Base-by-base conservation (phyloP, 306 rosid species). In the Prunus davidiana region DNA sequence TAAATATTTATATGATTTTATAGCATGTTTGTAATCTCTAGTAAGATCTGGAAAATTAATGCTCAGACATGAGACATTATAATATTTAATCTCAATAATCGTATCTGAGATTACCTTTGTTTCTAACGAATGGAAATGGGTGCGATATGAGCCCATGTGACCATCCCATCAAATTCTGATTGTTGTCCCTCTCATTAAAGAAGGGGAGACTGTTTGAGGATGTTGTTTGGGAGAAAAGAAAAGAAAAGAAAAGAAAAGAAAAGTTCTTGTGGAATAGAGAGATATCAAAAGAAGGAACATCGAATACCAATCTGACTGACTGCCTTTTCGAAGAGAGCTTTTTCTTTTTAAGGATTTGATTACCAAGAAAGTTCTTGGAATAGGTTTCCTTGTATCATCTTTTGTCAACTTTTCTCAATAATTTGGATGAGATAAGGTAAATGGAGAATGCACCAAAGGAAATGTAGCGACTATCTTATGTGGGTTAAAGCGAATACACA, bases 131-230 rank as follows among this genome's bases (percentile, higher is more conserved):
- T 27, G 65, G n/a, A 24, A 10, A 27, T 61, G 8, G 16, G 6
- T 10, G 30, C 1, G 43, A 50, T 27, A 30, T 14, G 30, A 71
- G 64, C 55, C 64, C 75, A 71, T 52, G 64, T 71, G 75, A 71
- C 12, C 28, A 32, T 30, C 12, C 32, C 64, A n/a, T 30, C 64
- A 54, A 28, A 28, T 70, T 45, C 19, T 51, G 47, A 52, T 28
- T 52, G 6, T 14, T 52, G 64, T 30, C 25, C 64, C 28, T 30
- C 49, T 12, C 49, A 28, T 18, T 54, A 2, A 52, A 38, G 9
- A 38, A 38, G 14, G 20, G 56, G 56, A 51, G 56, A 51, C 56
- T 0, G 2, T 13, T 16, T 13, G 19, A 51, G 19, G 19, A 51
- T 16, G 56, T 51, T 5, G 64, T 22, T 55, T 55, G 61, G 27